phyloP scores from a whole-genome alignment of 1,139 yeast genomes.

The Nakaseomyces bracarensis region DNA sequence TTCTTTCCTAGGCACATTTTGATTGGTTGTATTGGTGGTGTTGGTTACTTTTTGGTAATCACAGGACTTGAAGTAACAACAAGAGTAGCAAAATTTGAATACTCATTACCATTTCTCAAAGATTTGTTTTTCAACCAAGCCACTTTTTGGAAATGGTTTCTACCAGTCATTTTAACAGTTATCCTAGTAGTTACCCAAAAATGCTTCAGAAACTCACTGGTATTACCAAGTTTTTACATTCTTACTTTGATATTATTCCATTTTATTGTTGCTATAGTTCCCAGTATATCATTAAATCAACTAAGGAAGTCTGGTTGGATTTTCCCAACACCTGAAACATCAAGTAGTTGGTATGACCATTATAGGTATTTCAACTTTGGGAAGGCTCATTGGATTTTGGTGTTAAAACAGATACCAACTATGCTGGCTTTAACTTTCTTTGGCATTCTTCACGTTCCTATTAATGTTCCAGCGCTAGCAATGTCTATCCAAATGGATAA shows the following conservation, averaged over 20 bases:
- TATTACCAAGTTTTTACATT: slow-evolving; percentile 77
- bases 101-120: slow-evolving; percentile 48
- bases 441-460: slow-evolving; percentile 93
- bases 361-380: slow-evolving; percentile 64
- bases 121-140: slow-evolving; percentile 39
- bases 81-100: slow-evolving; percentile 64
- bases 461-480: slow-evolving; percentile 93
- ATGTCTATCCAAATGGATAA: slow-evolving; percentile 77
- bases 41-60: slow-evolving; percentile 81
- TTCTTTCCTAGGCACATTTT: slow-evolving; percentile 93
- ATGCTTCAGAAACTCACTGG: slow-evolving; percentile 58
- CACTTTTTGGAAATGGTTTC: slow-evolving; percentile 56
- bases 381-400: slow-evolving; percentile 63
- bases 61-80: slow-evolving; percentile 91
- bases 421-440: slow-evolving; percentile 94
- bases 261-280: slow-evolving; percentile 52
- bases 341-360: slow-evolving; percentile 84
- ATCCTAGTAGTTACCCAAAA: slow-evolving; percentile 57
- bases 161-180: slow-evolving; percentile 59
- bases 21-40: slow-evolving; percentile 98
- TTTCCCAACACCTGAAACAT: slow-evolving; percentile 47
- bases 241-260: slow-evolving; percentile 64
- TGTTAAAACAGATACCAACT: slow-evolving; percentile 69
- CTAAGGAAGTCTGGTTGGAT: slow-evolving; percentile 81
- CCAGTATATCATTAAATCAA: slow-evolving; percentile 50